phyloP scores from a whole-genome alignment of 805 yeast species.

The Yarrowia sp. region DNA sequence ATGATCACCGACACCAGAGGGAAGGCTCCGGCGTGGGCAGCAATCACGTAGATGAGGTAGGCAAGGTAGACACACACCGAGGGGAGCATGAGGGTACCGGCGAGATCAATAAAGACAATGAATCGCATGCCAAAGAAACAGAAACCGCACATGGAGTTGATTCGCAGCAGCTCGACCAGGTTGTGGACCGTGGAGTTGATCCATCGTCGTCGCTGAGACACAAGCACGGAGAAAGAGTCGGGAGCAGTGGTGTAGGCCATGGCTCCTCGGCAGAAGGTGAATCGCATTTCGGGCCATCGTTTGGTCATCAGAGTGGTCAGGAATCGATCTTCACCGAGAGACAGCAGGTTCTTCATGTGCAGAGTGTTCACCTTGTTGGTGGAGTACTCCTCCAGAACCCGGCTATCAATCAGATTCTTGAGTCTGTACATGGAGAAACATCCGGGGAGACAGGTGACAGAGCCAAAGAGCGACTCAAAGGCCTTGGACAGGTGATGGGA shows the following conservation, averaged over 20 bases:
- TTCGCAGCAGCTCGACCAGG: constrained; percentile 62
- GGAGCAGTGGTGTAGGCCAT: constrained; percentile 66
- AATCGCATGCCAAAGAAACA: constrained; percentile 67
- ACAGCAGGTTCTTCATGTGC: constrained; percentile 65
- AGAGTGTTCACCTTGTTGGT: constrained; percentile 65
- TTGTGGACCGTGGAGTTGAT: constrained; percentile 71
- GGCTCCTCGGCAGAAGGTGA: constrained; percentile 64
- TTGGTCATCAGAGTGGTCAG: constrained; percentile 64
- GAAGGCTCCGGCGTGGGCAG: constrained; percentile 60
- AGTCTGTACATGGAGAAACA: constrained; percentile 67
- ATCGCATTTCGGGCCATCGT: constrained; percentile 62
- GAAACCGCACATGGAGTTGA: constrained; percentile 67
- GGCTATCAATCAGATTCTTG: constrained; percentile 64
- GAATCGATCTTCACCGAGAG: constrained; percentile 68
- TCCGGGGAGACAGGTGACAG: constrained; percentile 71
- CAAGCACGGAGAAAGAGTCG: constrained; percentile 57
- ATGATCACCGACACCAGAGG: constrained; percentile 60
- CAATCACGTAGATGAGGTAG: constrained; percentile 59
- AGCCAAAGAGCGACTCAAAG: constrained; percentile 66
- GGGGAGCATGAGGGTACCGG: constrained; percentile 64
- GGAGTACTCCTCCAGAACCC: constrained; percentile 62
- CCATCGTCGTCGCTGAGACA: constrained; percentile 70
- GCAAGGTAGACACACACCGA: constrained; percentile 62
- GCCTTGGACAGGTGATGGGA: constrained; percentile 72
- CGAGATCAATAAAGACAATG: constrained; percentile 61